Base-by-base conservation (phyloP, 129 eudicot genomes). In the Calendula officinalis region DNA sequence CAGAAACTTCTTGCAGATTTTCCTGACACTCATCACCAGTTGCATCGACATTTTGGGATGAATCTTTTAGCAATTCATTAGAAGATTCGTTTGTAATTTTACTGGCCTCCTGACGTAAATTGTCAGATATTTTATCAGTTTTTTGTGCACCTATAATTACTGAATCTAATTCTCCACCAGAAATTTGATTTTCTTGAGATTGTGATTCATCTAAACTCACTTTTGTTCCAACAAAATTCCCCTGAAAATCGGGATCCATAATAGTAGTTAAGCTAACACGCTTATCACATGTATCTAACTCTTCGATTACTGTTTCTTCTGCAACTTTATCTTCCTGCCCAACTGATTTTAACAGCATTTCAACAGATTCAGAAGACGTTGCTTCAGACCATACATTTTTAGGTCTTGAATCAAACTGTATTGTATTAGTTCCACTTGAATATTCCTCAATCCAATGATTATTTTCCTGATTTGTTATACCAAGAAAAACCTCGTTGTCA, bases 371-470 rank as follows among this genome's bases (percentile, higher is more conserved):
- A 36, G 87, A 85, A 44, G 99, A 92, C 60, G 99, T 88, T 73
- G 99, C 99, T 86, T 92, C 99, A 62, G 96, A 92, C 99, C 99
- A 92, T 50, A 92, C 99, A 88, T 92, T 85, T 63, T 82, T 78
- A 55, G 60, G 84, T 75, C 83, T 62, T 30, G 99, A 75, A 59
- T 82, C 78, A 54, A 90, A 86, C 68, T 79, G 87, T 69, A 90
- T 82, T 60, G 78, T 89, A 80, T 76, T 82, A 78, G 75, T 76
- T 71, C 85, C 92, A 47, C 78, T 71, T 51, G 97, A 88, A 70
- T 79, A 92, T 54, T 92, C 99, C 73, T 92, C 95, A 14, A 92
- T 88, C 99, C 99, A 92, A 68, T 86, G 85, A 78, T 78, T 85
- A 60, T 92, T 89, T 77, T 88, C 99, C 76, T 83, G 96, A 84